A percentile compares a stretch with the other conserved stretches of the same genome.
These are phyloP conservation scores for Hypoxylon fuscum DNA, from an alignment of 495 filamentous ascomycete species.

Conservation along the genomic window DNA sequence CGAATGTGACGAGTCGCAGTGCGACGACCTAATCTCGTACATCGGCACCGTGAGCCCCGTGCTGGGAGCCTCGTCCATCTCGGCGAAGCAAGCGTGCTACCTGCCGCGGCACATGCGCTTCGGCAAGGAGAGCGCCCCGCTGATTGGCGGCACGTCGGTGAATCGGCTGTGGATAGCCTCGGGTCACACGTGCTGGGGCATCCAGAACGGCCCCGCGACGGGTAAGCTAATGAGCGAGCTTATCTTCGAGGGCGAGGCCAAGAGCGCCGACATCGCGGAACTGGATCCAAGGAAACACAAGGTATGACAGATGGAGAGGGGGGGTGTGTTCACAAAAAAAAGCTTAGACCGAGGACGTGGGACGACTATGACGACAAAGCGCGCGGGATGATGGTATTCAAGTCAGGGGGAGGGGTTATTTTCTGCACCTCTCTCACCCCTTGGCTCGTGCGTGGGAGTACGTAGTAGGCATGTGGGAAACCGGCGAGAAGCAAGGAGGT, in stretches of 20 bases:
- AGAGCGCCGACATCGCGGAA: conserved; percentile 74
- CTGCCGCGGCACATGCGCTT: conserved; percentile 75
- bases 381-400: conserved; percentile 25
- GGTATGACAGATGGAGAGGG: conserved; percentile 41
- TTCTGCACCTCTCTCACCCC: conserved; percentile 1
- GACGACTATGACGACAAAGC: conserved; percentile 28
- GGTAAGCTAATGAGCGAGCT: conserved; percentile 89
- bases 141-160: conserved; percentile 79
- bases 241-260: conserved; percentile 80
- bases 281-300: conserved; percentile 72
- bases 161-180: conserved; percentile 84
- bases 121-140: conserved; percentile 68
- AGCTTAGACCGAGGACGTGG: conserved; percentile 5
- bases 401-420: conserved; percentile 3
- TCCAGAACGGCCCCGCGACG: conserved; percentile 93
- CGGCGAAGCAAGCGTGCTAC: conserved; percentile 91
- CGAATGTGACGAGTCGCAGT: conserved; percentile 75
- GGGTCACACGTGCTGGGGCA: conserved; percentile 97
- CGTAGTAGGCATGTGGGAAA: neutral
- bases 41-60: conserved; percentile 79
- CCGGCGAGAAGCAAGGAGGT: conserved; percentile 10
- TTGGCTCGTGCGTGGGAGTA: conserved; percentile 28
- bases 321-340: neutral
- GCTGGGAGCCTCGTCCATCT: conserved; percentile 78
- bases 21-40: conserved; percentile 89